Conservation (phyloP, 306 rosid genomes). For the Carpinus viminea region DNA sequence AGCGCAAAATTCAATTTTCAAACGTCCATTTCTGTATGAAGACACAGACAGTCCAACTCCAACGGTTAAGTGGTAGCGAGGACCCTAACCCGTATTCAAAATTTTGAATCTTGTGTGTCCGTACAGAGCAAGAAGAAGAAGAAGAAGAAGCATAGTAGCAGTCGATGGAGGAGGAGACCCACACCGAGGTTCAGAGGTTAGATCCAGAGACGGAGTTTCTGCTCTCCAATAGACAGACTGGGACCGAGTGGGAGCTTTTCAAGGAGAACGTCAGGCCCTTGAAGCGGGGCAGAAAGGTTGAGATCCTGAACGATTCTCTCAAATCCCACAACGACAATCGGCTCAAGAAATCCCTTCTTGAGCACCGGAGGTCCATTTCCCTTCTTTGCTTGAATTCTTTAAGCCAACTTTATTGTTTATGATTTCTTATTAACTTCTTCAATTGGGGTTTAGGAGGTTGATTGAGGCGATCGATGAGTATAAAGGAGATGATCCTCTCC, state of each 20-base stretch:
- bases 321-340: slow-evolving; percentile 52
- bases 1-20: not conserved
- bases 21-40: not conserved
- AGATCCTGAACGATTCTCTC: slow-evolving; percentile 65
- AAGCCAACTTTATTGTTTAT: not conserved
- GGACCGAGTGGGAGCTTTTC: slow-evolving; percentile 87
- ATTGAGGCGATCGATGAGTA: slow-evolving; percentile 72
- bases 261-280: slow-evolving; percentile 93
- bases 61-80: not conserved
- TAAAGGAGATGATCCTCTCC: slow-evolving; percentile 85
- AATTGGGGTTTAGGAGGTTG: slow-evolving; percentile 42
- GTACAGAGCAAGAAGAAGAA: not conserved
- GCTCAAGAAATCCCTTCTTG: slow-evolving; percentile 60
- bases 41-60: not conserved
- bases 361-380: slow-evolving; percentile 53
- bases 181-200: slow-evolving; percentile 16
- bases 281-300: slow-evolving; percentile 85
- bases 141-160: slow-evolving; percentile 32
- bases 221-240: slow-evolving; percentile 54
- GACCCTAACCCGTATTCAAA: not conserved
- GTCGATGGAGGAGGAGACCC: slow-evolving; percentile 16
- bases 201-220: slow-evolving; percentile 88
- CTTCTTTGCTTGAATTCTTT: not conserved
- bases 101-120: slow-evolving; percentile 10
- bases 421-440: not conserved